These are phyloP conservation scores for Fusarium nygamai DNA, from an alignment of 2,329 filamentous ascomycete genomes.

Conservation along the genomic window DNA sequence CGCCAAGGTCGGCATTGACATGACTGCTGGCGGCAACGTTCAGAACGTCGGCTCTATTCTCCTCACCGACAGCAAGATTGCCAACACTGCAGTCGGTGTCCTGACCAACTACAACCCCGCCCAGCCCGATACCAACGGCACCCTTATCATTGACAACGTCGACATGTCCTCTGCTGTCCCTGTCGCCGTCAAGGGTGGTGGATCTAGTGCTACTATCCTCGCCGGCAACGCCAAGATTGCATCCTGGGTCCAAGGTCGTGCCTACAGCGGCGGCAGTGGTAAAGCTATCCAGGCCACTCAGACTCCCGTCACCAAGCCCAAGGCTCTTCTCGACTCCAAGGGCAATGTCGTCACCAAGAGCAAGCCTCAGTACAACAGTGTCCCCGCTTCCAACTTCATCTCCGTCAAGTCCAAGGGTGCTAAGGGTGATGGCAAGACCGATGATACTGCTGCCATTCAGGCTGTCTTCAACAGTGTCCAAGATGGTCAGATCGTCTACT, in stretches of 20 bases:
- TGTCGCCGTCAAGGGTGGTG: conserved; percentile 70
- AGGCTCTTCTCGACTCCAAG: conserved; percentile 67
- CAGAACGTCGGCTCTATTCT: conserved; percentile 84
- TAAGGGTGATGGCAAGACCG: conserved; percentile 85
- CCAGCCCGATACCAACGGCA: conserved; percentile 76
- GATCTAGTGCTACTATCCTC: conserved; percentile 69
- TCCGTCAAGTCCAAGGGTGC: conserved; percentile 86
- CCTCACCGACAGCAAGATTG: conserved; percentile 82
- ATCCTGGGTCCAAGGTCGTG: conserved; percentile 83
- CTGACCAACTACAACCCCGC: conserved; percentile 75
- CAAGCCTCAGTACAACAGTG: conserved; percentile 86
- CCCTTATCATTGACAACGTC: conserved; percentile 88
- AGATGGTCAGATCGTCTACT: conserved; percentile 74
- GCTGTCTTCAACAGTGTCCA: conserved; percentile 75
- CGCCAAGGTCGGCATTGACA: conserved; percentile 80
- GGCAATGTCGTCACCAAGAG: conserved; percentile 83
- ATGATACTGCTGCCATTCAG: conserved; percentile 89
- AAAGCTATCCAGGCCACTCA: conserved; percentile 69
- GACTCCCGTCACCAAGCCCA: conserved; percentile 68
- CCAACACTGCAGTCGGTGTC: conserved; percentile 79
- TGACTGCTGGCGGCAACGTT: conserved; percentile 70
- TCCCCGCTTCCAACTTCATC: conserved; percentile 76
- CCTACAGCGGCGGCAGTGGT: conserved; percentile 64
- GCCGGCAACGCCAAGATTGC: conserved; percentile 73
- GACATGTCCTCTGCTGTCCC: conserved; percentile 77